Percentiles rank a stretch among this genome's conserved stretches.
phyloP scores from a whole-genome alignment of 192 early-diverging fungal genomes.

The Entomortierella beljakovae region DNA sequence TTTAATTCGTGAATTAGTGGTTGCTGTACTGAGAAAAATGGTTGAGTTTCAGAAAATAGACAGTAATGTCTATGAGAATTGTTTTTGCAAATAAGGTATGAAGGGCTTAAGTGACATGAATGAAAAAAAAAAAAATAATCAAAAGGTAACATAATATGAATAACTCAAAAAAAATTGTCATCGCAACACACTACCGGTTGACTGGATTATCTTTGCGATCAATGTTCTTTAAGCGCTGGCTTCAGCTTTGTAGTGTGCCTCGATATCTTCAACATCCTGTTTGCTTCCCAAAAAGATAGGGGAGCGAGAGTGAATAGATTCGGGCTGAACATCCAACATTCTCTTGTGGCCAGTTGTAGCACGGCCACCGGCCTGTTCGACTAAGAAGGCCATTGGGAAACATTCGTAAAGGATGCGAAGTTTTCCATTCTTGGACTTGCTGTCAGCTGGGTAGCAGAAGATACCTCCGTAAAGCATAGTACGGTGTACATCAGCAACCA shows the following conservation, averaged over 20 bases:
- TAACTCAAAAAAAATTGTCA: no score
- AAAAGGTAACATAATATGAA: no score
- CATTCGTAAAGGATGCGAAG: constrained; percentile 97
- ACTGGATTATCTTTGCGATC: no score
- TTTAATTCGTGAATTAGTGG: no score
- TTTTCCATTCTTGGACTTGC: constrained; percentile 87
- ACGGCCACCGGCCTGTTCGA: constrained; percentile 97
- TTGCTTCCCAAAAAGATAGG: constrained; percentile 91
- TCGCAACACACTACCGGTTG: no score
- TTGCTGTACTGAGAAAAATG: no score
- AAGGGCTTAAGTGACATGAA: no score
- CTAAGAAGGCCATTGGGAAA: constrained; percentile 97
- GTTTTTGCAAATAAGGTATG: no score
- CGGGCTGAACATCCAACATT: constrained; percentile 89
- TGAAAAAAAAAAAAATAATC: no score
- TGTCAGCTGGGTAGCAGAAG: constrained; percentile 87
- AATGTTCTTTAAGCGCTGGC: constrained; percentile 2
- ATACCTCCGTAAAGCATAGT: constrained; percentile 93
- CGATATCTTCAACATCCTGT: constrained; percentile 91
- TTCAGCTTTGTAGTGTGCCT: constrained; percentile 69
- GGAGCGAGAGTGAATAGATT: constrained; percentile 89
- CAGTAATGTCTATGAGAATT: no score
- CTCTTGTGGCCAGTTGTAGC: constrained; percentile 85
- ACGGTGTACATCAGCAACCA: constrained; percentile 99
- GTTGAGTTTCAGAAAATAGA: no score